Evolutionary conservation across 768 basidiomycete genomes (phyloP).

Genomic region (Porpolomopsis calyptriformis): DNA sequence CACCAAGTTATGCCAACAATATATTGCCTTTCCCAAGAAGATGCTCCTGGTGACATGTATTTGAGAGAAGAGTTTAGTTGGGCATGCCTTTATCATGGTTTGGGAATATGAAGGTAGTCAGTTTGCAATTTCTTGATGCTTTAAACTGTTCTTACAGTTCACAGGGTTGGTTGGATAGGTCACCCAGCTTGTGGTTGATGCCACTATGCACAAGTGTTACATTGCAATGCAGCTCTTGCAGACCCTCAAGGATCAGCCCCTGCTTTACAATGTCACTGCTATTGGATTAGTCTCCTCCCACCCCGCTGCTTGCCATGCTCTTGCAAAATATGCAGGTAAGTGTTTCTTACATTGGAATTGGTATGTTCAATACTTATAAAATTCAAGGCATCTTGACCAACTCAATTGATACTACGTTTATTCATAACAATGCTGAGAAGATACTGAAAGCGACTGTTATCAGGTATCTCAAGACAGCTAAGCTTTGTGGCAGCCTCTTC

Average conservation of each 20-base stretch:
- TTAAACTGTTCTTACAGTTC: neutral
- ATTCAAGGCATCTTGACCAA: neutral
- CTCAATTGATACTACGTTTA: slow-evolving; percentile 15
- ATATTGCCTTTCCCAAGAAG: slow-evolving; percentile 9
- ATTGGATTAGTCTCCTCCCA: slow-evolving; percentile 25
- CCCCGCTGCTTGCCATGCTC: slow-evolving; percentile 18
- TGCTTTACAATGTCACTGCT: slow-evolving; percentile 16
- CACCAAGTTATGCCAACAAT: slow-evolving; percentile 5
- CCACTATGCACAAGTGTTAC: slow-evolving; percentile 13
- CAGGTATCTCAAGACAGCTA: slow-evolving; percentile 15
- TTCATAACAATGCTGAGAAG: slow-evolving; percentile 10
- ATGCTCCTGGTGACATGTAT: slow-evolving; percentile 15
- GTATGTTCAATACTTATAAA: neutral
- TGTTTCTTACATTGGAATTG: neutral
- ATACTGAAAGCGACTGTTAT: slow-evolving; percentile 15
- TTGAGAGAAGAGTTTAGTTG: slow-evolving; percentile 13
- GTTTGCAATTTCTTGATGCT: neutral
- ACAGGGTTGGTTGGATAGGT: slow-evolving; percentile 22
- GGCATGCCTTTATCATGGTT: slow-evolving; percentile 22
- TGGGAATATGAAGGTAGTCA: slow-evolving; percentile 20
- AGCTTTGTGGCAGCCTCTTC: slow-evolving; percentile 18
- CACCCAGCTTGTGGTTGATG: slow-evolving; percentile 25
- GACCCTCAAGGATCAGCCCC: slow-evolving; percentile 10
- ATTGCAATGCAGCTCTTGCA: slow-evolving; percentile 23
- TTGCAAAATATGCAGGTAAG: slow-evolving; percentile 20